Base-by-base conservation (phyloP, 306 rosid species). In the Quercus robur region DNA sequence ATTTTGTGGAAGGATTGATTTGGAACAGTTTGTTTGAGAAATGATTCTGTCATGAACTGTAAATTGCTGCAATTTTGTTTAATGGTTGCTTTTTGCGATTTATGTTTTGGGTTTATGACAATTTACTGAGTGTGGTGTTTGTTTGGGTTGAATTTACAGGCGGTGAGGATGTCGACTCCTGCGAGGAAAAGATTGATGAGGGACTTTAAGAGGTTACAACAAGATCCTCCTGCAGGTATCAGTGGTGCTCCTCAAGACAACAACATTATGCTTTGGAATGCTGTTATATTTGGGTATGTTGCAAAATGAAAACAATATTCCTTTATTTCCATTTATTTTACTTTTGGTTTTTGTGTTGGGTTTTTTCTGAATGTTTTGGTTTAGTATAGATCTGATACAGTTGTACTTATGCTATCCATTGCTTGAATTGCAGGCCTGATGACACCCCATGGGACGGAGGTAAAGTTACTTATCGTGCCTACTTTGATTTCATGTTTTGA, bases 391-490 rank as follows among this genome's bases (percentile, higher is more conserved):
- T 70, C 68, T 74, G 49, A 19, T 78, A 30, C 21, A 56, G 49
- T 30, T 75, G 78, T 80, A 54, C 83, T 80, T 49, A 56, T 61
- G 58, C 12, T 26, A 54, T 85, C 68, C 68, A 20, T 79, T 81
- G 57, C 12, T 77, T 80, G 52, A 74, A 76, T 83, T 88, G 73
- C 94, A 94, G 99, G 78, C 99, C 99, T 3, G 97, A 92, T 87
- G 99, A 94, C 84, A 94, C 97, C 52, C 97, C 97, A 1, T 94
- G 99, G 99, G 99, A 94, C 84, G 99, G 99, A 94, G 99, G 99
- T 91, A 85, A 71, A 69, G 66, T 89, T 38, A 59, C 75, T 57
- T 76, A 66, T 73, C 85, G 58, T 67, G 5, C 78, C 46, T 62
- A 74, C 70, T 74, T 9, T 33, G 3, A 3, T 61, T 33, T 87